phyloP scores from a whole-genome alignment of 441 rosid species.

The Raphanus hybrid region DNA sequence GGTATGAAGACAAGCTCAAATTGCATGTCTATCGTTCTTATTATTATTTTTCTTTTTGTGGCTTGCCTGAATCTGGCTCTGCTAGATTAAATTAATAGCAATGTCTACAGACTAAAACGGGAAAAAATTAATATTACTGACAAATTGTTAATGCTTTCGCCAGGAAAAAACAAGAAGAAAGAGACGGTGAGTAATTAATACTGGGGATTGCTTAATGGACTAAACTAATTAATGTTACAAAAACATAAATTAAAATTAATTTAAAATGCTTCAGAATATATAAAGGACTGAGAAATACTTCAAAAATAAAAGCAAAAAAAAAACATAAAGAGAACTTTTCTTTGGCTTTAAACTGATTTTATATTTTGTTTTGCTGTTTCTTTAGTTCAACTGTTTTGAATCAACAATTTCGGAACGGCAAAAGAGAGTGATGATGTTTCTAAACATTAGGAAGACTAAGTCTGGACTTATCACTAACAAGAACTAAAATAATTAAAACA shows the following conservation, averaged over 20 bases:
- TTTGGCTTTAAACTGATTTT: background rate
- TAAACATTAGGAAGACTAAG: constrained; percentile 2
- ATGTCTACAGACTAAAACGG: background rate
- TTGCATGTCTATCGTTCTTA: background rate
- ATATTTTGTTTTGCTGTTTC: background rate
- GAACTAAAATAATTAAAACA: background rate
- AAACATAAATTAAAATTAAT: background rate
- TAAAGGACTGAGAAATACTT: background rate
- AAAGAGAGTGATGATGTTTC: background rate
- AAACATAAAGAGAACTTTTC: background rate
- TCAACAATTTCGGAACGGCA: background rate
- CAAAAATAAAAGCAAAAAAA: background rate
- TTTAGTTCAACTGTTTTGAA: background rate
- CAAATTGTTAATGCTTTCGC: background rate
- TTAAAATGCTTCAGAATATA: background rate
- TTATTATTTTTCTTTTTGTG: background rate
- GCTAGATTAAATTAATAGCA: background rate
- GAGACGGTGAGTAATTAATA: background rate
- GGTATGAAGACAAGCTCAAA: constrained; percentile 39
- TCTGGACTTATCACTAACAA: background rate
- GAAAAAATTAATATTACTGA: background rate
- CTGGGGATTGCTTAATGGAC: background rate
- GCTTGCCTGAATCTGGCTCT: background rate
- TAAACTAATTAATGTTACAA: background rate
- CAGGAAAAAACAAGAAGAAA: background rate